phyloP scores from a whole-genome alignment of 1,139 yeast genomes.

The Debaryomyces singareniensis region DNA sequence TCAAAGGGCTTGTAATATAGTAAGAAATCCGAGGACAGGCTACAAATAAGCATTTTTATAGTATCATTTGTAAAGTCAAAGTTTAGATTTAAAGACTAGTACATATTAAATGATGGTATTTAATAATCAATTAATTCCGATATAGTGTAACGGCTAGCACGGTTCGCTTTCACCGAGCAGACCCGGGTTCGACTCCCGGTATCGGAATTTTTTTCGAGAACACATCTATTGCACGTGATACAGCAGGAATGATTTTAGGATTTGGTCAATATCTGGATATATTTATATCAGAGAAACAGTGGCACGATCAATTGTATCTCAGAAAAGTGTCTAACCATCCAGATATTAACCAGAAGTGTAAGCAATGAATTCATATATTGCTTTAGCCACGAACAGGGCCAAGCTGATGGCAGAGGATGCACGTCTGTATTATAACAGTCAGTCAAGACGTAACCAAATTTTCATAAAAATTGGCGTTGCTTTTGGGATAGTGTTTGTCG shows the following conservation, averaged over 20 bases:
- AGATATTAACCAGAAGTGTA: too few species aligned
- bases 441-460: constrained; percentile 11
- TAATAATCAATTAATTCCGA: constrained; percentile 44
- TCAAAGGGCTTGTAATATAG: too few species aligned
- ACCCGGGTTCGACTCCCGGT: constrained; percentile 83
- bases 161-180: constrained; percentile 80
- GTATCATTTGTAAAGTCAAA: too few species aligned
- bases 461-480: constrained; percentile 9
- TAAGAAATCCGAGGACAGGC: too few species aligned
- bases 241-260: too few species aligned
- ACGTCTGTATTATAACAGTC: constrained; percentile 16
- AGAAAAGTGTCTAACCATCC: too few species aligned
- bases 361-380: too few species aligned
- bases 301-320: too few species aligned
- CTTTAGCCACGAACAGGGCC: too few species aligned
- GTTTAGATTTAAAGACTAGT: too few species aligned
- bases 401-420: constrained; percentile 2
- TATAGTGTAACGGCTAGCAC: constrained; percentile 80
- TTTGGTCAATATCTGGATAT: background rate
- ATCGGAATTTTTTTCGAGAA: constrained; percentile 43
- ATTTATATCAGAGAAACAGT: background rate
- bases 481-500: constrained; percentile 14
- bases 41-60: too few species aligned
- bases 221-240: background rate
- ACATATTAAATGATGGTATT: too few species aligned